Evolutionary conservation across 1,139 yeast species (phyloP), one percentile per base, ranked within the genome.

Genomic region (Hemisphaericaspora lyxosophila): DNA sequence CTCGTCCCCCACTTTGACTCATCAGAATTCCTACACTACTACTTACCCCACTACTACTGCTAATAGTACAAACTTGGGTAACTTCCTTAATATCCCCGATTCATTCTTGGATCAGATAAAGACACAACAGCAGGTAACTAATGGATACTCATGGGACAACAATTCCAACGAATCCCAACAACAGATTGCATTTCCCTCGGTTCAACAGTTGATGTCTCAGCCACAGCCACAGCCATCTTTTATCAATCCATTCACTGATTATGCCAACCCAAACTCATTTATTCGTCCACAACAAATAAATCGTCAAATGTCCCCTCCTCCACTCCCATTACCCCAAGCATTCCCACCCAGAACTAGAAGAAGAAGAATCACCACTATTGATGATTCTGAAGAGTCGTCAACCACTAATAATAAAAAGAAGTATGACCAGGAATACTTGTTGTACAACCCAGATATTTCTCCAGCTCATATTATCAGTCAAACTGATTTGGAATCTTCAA

Each of bases 371-470:
- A 68, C 70, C 28, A 62, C 70, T 7, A 52, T 67, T 26, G 68
- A 60, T 25, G 58, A 45, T 18, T 31, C 35, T 5, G 42, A 38
- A 12, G 43, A 41, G 43, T 49, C 25, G 35, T 47, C 35, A 54
- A 41, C 37, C 47, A 53, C 46, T 2, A 39, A 33, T 14, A 39
- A 33, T 14, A 44, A 44, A 17, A 46, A 45, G 39, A 34, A 42
- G 35, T 60, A 60, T 46, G 69, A 64, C 33, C 71, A 67, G 20
- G 73, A 68, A 38, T 64, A 58, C 45, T 59, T 63, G 43, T 60
- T 70, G 46, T 67, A 58, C 50, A 67, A 70, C 47, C 67, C 76
- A 6, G 67, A 69, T 47, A 64, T 70, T 18, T 70, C 68, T 48
- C 76, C 76, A 16, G 68, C 73, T 18, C 67, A 67, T 25, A 55